Base-by-base conservation (phyloP, 2,329 filamentous ascomycete species). In the Emmonsia crescens region DNA sequence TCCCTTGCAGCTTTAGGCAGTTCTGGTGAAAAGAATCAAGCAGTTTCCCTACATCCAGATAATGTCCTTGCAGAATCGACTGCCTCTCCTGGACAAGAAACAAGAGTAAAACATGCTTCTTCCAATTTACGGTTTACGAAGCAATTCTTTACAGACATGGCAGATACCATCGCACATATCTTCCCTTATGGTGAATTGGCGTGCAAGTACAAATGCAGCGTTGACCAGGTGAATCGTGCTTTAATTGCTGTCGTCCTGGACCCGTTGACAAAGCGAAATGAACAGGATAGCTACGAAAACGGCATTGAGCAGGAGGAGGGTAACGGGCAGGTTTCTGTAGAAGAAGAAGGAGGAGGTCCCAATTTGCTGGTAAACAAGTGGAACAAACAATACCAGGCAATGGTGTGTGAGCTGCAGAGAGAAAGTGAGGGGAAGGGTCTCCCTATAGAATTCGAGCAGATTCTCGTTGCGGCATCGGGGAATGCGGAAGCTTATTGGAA, bases 141-240 rank as follows among this genome's bases (percentile, higher is more conserved):
- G 19, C 21, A 62, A 33, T 70, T 71, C 62, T 73, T 73, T 56
- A 60, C 51, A 2, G 65, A 68, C 51, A 64, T 73, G 61, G 68
- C 66, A 12, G 57, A 62, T 3, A 64, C 61, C 3, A 67, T 72
- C 24, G 52, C 54, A 2, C 19, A 58, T 3, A 52, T 33, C 16
- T 74, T 74, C 44, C 71, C 71, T 0, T 64, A 68, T 33, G 36
- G 62, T 3, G 40, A 51, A 1, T 71, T 73, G 60, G 70, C 71
- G 3, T 6, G 59, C 16, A 51, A 61, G 8, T 64, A 72, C 42
- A 46, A 56, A 8, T 73, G 71, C 49, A 61, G 38, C 6, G 16
- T 61, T 1, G 38, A 52, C 1, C 64, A 70, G 14, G 65, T 71
- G 19, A 57, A 66, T 9, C 58, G 64, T 33, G 68, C 66, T 2